phyloP scores from a whole-genome alignment of 345 rosid species.

The Eucalyptus tenuipes region DNA sequence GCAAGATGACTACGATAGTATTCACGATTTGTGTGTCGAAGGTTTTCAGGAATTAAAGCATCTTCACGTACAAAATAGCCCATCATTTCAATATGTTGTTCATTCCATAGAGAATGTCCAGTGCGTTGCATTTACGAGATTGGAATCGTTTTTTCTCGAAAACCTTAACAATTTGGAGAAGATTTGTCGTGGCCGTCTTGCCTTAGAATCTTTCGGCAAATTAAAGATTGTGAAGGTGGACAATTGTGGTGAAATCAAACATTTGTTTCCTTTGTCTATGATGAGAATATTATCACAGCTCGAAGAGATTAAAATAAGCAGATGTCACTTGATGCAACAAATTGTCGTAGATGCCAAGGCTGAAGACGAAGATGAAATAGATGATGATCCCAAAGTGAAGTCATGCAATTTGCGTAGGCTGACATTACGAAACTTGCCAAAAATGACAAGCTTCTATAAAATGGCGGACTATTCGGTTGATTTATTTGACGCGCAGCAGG shows the following conservation, averaged over 20 bases:
- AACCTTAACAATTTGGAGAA: slow-evolving; percentile 1
- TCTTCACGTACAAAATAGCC: not conserved
- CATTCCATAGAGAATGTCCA: not conserved
- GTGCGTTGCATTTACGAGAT: not conserved
- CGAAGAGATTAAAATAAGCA: not conserved
- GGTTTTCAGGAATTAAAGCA: slow-evolving; percentile 2
- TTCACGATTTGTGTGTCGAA: not conserved
- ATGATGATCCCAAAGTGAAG: accelerated
- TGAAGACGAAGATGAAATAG: not conserved
- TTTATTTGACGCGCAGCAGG: not conserved
- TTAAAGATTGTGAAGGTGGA: not conserved
- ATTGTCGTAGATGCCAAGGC: accelerated
- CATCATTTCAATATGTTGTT: not conserved
- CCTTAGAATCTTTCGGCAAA: not conserved
- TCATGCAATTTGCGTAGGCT: not conserved
- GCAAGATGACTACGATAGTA: not conserved
- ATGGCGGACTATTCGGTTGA: accelerated
- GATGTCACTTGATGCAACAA: not conserved
- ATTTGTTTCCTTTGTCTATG: not conserved
- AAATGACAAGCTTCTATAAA: not conserved
- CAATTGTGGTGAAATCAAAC: not conserved
- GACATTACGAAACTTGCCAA: not conserved
- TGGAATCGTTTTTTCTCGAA: slow-evolving; percentile 7
- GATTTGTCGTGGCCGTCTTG: not conserved
- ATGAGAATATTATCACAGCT: accelerated